Percentiles rank a stretch among this genome's conserved stretches.
Evolutionary conservation across 495 filamentous ascomycete species (phyloP).

Genomic region (Thermothielavioides terrestris): DNA sequence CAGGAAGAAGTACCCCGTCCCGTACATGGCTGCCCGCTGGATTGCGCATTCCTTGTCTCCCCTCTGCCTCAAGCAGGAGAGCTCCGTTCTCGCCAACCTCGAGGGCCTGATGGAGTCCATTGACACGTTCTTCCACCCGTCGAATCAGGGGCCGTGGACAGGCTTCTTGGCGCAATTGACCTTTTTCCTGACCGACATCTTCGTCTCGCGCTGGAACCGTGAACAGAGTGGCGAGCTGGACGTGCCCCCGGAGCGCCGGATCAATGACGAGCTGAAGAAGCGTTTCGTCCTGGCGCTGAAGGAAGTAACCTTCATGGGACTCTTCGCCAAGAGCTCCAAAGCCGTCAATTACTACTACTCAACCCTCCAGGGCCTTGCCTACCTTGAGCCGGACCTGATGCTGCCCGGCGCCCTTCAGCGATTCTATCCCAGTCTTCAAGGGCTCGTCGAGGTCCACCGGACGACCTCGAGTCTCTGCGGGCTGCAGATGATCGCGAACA

Average conservation of each 20-base stretch:
- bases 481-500: slow-evolving; percentile 77
- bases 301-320: slow-evolving; percentile 96
- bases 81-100: slow-evolving; percentile 73
- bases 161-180: slow-evolving; percentile 82
- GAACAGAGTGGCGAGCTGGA: slow-evolving; percentile 89
- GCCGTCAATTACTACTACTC: slow-evolving; percentile 87
- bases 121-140: slow-evolving; percentile 98
- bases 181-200: slow-evolving; percentile 90
- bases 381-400: slow-evolving; percentile 85
- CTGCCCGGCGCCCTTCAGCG: slow-evolving; percentile 88
- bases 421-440: slow-evolving; percentile 94
- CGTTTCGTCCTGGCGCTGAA: slow-evolving; percentile 85
- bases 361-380: slow-evolving; percentile 79
- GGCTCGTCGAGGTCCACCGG: slow-evolving; percentile 92
- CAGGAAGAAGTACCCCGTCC: slow-evolving; percentile 80
- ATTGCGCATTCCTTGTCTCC: slow-evolving; percentile 92
- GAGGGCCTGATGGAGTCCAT: slow-evolving; percentile 93
- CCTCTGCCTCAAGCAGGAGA: slow-evolving; percentile 62
- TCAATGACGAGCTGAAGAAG: slow-evolving; percentile 71
- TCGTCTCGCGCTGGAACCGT: slow-evolving; percentile 95
- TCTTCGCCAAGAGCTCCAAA: slow-evolving; percentile 88
- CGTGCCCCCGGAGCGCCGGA: slow-evolving; percentile 63
- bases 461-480: slow-evolving; percentile 90
- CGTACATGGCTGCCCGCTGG: slow-evolving; percentile 91
- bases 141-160: slow-evolving; percentile 90